Conservation (phyloP, 768 basidiomycete species). For the Austroboletus eburneus region DNA sequence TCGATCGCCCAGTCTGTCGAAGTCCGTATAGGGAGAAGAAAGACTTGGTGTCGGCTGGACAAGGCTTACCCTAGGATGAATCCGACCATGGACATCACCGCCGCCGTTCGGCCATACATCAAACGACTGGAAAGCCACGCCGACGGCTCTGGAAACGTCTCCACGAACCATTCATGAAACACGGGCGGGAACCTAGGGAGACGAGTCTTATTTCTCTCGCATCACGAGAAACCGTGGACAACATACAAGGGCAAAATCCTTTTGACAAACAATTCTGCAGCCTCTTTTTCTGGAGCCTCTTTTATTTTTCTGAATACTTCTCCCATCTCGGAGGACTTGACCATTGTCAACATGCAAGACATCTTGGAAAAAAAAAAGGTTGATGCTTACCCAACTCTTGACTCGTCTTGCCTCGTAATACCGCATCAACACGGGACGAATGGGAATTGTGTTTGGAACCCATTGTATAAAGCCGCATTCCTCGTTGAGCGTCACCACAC, state of each 20-base stretch:
- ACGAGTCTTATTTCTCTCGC: too few relatives aligned
- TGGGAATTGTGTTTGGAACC: slow-evolving; percentile 88
- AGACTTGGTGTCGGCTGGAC: background rate
- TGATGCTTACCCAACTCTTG: slow-evolving; percentile 43
- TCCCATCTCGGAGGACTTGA: slow-evolving; percentile 44
- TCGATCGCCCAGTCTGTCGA: slow-evolving; percentile 85
- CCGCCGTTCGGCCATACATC: slow-evolving; percentile 81
- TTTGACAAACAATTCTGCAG: slow-evolving; percentile 45
- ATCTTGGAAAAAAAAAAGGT: background rate
- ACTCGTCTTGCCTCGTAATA: slow-evolving; percentile 55
- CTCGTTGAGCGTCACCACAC: slow-evolving; percentile 97
- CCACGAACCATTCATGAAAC: slow-evolving; percentile 96
- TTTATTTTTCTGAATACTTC: slow-evolving; percentile 50
- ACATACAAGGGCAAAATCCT: slow-evolving; percentile 59
- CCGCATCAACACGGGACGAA: slow-evolving; percentile 71
- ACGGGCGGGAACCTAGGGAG: slow-evolving; percentile 67
- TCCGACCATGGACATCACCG: slow-evolving; percentile 99
- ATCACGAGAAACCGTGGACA: background rate
- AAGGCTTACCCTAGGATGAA: slow-evolving; percentile 80
- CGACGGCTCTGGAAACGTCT: slow-evolving; percentile 94
- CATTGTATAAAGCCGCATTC: slow-evolving; percentile 98
- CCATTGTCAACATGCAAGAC: background rate
- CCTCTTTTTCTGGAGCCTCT: slow-evolving; percentile 44
- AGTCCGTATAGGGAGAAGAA: background rate
- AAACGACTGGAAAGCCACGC: slow-evolving; percentile 91